Evolutionary conservation across 192 early-diverging fungal genomes (phyloP), one percentile per base, ranked within the genome.

Genomic region (Coemansia sp.): DNA sequence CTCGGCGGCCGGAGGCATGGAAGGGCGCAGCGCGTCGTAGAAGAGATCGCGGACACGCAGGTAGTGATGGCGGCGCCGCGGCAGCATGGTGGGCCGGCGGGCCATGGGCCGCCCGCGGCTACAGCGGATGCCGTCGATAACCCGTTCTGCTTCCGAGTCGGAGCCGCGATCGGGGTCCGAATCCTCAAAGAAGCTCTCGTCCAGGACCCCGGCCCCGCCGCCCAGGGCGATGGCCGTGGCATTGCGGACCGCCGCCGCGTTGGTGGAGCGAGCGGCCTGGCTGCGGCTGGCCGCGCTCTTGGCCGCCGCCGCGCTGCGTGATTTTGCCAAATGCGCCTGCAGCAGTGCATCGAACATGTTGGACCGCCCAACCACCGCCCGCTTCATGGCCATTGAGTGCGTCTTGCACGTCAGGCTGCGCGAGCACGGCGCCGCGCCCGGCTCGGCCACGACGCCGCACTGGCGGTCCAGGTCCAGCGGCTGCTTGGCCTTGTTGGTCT

Each of bases 351-450:
- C 90, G 59, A 90, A 97, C 14, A 80, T 76, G 59, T 84, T 76
- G 22, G 91, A 89, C 36, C 94, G 79, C 12, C 92, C 94, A 33
- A 66, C 64, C 8, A 97, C 94, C 2, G 76, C 78, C 25, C 91
- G 78, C 60, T 97, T 97, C 30, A 80, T 75, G 1, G 82, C 84
- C 78, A 97, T 90, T 22, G 87, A 83, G 47, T 97, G 94, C 4
- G 89, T 92, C 59, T 97, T 97, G 75, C 94, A 97, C 21, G 91
- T 97, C 11, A 97, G 79, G 33, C 91, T 90, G 32, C 94, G 85
- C 35, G 82, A 75, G 64, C 94, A 97, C 0, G 78, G 78, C 34
- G 61, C 40, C 10, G 75, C 77, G 26, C 77, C 81, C 1, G 82
- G 80, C 18, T 70, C 55, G 7, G 35, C 19, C 26, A 58, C 41